Evolutionary conservation across 306 rosid genomes (phyloP), one percentile per base, ranked within the genome.

Genomic region (Carpinus fangiana): DNA sequence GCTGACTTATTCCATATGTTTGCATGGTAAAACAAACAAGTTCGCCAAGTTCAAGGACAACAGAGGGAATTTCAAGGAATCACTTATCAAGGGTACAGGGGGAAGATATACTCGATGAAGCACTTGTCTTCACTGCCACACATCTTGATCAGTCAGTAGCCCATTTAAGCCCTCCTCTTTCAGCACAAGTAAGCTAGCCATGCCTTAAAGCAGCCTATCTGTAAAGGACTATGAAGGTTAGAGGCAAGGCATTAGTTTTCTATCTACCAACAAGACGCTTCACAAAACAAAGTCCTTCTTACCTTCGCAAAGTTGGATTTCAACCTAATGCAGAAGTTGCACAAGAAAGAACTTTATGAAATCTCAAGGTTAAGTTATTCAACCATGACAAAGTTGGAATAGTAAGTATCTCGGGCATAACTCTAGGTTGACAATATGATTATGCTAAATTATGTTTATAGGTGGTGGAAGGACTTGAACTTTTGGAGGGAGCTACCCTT

Each of bases 391-490:
- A 23, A 23, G 26, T 31, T 31, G 26, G 26, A 31, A 31, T 2
- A 1, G 34, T 31, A 2, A 31, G 34, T 1, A 31, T 1, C 2
- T 31, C 1, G 34, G 23, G 21, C 7, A 16, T 36, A 2, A 64
- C 26, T 36, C 4, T 21, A 64, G 31, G 41, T 8, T 34, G 21
- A 34, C 20, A 8, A 18, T 34, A 65, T 65, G 10, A 65, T 34
- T 34, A 1, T 46, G 18, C 10, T 53, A 34, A 54, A 20, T n/a
- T 55, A 50, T 3, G 6, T 47, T 1, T 60, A 16, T 48, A 83
- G 90, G 78, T 87, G 93, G 93, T 88, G 90, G 91, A 85, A 83
- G 10, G 82, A 80, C 21, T 75, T 88, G 31, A 80, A 85, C 41
- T 38, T 76, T 13, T 8, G 34, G 51, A 76, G 0, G 5, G 79